Base-by-base conservation (phyloP, 2,329 filamentous ascomycete species). In the Paracoccidioides lutzii region DNA sequence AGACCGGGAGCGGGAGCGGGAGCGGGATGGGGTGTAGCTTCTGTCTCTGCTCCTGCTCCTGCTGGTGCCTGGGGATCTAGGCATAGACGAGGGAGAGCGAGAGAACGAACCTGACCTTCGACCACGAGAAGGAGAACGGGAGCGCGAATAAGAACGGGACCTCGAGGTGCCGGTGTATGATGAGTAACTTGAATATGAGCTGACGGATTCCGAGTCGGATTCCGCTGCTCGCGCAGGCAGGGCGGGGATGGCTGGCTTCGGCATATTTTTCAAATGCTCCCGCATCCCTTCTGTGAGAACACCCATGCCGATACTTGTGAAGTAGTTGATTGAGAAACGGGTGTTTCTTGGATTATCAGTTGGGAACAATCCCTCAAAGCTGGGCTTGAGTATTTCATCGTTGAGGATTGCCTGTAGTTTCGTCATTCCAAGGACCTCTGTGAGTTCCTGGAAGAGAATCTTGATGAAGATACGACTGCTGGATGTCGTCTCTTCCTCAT, bases 381-480 rank as follows among this genome's bases (percentile, higher is more conserved):
- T 87, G 52, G 89, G 82, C 58, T 85, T 83, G 42, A 97, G 76
- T 52, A 82, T 79, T 45, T 93, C 87, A 62, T 95, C 90, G 61
- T 79, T 82, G 72, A 96, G 79, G 15, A 87, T 82, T 48, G 83
- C 80, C 62, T 86, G 83, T 53, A 98, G 74, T 65, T 86, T 88
- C 49, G 83, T 78, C 78, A 96, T 83, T 57, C 93, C 91, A 57
- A 95, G 79, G 58, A 88, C 87, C 71, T 96, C 89, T 4, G 84
- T 81, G 30, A 97, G 81, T 65, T 96, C 90, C 69, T 97, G 90
- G 68, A 98, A 94, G 10, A 98, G 75, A 56, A 97, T 97, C 76
- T 96, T 97, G 77, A 98, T 87, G 68, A 97, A 98, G 70, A 98
- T 97, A 76, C 93, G 88, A 63, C 88, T 95, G 59, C 89, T 93